Percentiles rank a stretch among this genome's conserved stretches.
Conservation (phyloP, 1,284 basidiomycete species). For the Ceratobasidium sp. region DNA sequence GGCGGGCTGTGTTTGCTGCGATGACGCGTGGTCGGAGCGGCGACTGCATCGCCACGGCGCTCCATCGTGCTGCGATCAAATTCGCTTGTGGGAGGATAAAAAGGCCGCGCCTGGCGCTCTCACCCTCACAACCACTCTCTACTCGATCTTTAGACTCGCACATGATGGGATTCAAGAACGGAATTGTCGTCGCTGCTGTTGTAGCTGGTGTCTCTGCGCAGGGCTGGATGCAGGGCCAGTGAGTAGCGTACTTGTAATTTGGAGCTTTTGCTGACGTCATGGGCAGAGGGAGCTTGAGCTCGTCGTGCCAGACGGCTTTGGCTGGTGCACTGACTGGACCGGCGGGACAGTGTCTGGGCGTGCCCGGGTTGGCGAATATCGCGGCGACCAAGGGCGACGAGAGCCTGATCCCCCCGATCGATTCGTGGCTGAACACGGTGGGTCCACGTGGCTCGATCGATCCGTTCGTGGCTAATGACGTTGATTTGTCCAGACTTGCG, state of each 20-base stretch:
- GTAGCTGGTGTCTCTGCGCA: conserved; percentile 22
- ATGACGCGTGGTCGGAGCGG: conserved; percentile 2
- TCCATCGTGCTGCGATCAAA: conserved; percentile 29
- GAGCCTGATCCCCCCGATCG: conserved; percentile 24
- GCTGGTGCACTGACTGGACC: conserved; percentile 8
- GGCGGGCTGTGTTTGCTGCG: background rate
- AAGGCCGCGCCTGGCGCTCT: background rate
- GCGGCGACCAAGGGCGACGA: conserved; percentile 11
- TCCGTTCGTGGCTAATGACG: background rate
- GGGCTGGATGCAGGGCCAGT: conserved; percentile 16
- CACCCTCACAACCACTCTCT: background rate
- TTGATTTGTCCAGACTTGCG: conserved; percentile 20
- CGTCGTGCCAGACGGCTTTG: conserved; percentile 12
- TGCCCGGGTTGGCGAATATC: conserved; percentile 18
- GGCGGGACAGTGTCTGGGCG: conserved; percentile 23
- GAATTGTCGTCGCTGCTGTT: conserved; percentile 30
- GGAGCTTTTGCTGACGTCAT: conserved; percentile 3
- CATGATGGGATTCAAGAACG: conserved; percentile 23
- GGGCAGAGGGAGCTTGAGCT: conserved; percentile 5
- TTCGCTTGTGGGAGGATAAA: conserved; percentile 5
- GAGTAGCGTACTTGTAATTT: background rate
- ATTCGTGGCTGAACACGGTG: conserved; percentile 29
- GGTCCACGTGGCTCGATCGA: background rate
- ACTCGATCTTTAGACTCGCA: background rate
- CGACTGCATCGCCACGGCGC: conserved; percentile 1